Conservation (phyloP, 1,284 basidiomycete genomes). For the Pseudozyma hubeiensis region DNA sequence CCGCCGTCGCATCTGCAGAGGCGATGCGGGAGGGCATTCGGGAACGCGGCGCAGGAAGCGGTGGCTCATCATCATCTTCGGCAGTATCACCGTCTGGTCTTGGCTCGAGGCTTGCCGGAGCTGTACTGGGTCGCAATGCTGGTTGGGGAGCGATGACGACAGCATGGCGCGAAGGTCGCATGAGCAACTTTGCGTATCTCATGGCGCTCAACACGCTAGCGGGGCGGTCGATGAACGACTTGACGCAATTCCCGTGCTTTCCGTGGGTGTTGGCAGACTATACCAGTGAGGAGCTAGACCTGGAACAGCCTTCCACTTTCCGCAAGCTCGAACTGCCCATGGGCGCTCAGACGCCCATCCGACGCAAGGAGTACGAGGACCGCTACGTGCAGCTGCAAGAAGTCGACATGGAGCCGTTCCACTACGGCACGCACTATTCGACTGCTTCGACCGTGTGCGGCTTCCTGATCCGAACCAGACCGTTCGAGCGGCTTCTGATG, state of each 20-base stretch:
- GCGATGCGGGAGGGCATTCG: conserved; percentile 49
- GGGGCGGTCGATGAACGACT: conserved; percentile 72
- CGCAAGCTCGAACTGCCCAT: conserved; percentile 87
- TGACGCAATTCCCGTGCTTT: conserved; percentile 94
- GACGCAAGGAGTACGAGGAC: conserved; percentile 71
- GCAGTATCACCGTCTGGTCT: conserved; percentile 28
- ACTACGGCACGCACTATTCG: conserved; percentile 85
- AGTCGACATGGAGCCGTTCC: conserved; percentile 77
- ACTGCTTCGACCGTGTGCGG: conserved; percentile 97
- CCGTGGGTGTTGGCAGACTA: conserved; percentile 91
- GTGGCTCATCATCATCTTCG: conserved; percentile 7
- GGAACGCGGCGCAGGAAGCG: conserved; percentile 14
- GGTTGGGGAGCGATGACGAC: conserved; percentile 59
- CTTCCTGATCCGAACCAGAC: conserved; percentile 88
- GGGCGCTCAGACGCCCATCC: conserved; percentile 84
- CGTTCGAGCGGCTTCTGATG: conserved; percentile 69
- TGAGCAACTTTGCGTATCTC: conserved; percentile 68
- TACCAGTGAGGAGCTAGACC: conserved; percentile 78
- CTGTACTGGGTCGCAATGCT: conserved; percentile 50
- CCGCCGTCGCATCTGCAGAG: conserved; percentile 54
- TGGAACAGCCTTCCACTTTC: conserved; percentile 77
- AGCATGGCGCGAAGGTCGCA: conserved; percentile 60
- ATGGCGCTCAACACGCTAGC: conserved; percentile 68
- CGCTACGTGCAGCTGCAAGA: conserved; percentile 80
- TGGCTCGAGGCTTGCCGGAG: conserved; percentile 49